These are phyloP conservation scores for Tetrahymena elliotti DNA, from an alignment of 73 alveolate species.

Conservation along the genomic window DNA sequence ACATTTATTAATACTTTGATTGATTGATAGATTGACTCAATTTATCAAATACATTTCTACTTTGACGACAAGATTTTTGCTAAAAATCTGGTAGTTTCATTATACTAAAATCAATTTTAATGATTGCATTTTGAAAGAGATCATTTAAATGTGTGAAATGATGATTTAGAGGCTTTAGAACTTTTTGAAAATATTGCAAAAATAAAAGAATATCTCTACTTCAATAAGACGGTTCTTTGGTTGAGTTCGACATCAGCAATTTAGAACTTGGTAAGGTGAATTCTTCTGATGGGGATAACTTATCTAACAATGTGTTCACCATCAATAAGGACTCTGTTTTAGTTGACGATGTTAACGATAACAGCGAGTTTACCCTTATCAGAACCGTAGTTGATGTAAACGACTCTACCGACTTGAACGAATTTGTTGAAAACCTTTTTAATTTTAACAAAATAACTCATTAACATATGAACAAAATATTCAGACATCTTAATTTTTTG, in stretches of 20 bases:
- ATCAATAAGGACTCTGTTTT: slow-evolving; percentile 77
- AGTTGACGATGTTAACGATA: slow-evolving; percentile 77
- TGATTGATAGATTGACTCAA: too few species aligned
- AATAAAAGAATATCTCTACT: background rate
- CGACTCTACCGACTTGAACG: slow-evolving; percentile 88
- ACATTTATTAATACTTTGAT: too few species aligned
- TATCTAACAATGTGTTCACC: slow-evolving; percentile 83
- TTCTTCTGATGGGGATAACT: slow-evolving; percentile 75
- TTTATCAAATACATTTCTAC: background rate
- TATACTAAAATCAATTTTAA: background rate
- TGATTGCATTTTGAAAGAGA: background rate
- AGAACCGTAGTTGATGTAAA: slow-evolving; percentile 74
- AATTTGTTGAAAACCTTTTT: slow-evolving; percentile 44
- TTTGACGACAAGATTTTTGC: background rate
- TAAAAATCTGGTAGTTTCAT: background rate
- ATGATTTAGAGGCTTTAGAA: background rate
- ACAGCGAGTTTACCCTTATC: slow-evolving; percentile 76
- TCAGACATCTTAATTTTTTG: background rate
- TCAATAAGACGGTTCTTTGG: slow-evolving; percentile 28
- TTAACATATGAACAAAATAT: background rate
- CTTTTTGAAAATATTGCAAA: background rate
- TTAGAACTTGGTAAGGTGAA: slow-evolving; percentile 64
- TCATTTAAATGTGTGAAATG: background rate
- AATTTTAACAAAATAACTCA: background rate
- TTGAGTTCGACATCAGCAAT: slow-evolving; percentile 15